Base-by-base conservation (phyloP, 805 yeast species). In the Komagataella phaffii region DNA sequence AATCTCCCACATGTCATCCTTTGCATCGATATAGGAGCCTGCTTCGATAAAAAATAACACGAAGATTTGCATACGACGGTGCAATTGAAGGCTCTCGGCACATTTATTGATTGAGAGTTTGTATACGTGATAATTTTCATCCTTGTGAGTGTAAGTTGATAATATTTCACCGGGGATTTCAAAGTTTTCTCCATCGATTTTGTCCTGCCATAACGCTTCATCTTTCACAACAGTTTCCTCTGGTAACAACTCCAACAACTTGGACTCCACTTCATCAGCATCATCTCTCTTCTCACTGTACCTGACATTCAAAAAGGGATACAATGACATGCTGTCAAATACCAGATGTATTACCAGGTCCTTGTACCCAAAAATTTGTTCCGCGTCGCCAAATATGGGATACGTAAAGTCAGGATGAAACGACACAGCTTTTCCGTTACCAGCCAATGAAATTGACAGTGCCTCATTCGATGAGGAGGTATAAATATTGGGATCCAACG, bases 331-430 rank as follows among this genome's bases (percentile, higher is more conserved):
- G 44, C 85, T 77, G 61, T 90, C 96, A 63, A 87, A 87, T 17
- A 84, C 80, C n/a, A 77, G 57, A 54, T 55, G 21, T 17, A 93
- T 79, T 36, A 72, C 71, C 44, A 90, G 70, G 57, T 79, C 84
- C 56, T 82, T 75, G 63, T 79, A 93, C 2, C 99, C 99, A 61
- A 82, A 88, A 1, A 93, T 81, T 51, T 82, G 82, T 62, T 93
- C 99, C 1, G 88, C 76, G 49, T 89, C 96, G 5, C 98, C 98
- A 71, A 80, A 93, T 8, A 93, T 84, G 2, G 97, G 96, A 64
- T 93, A 93, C 1, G 98, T 91, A 68, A 88, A 89, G 12, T 69
- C 61, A 0, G 98, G 97, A 44, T 74, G 68, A 69, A 90, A 89
- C 3, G 78, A 70, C 18, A 83, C 77, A 2, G 81, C 76, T 0